Evolutionary conservation across 1,139 yeast species (phyloP), one percentile per base, ranked within the genome.

Genomic region (Taphrina pruni): DNA sequence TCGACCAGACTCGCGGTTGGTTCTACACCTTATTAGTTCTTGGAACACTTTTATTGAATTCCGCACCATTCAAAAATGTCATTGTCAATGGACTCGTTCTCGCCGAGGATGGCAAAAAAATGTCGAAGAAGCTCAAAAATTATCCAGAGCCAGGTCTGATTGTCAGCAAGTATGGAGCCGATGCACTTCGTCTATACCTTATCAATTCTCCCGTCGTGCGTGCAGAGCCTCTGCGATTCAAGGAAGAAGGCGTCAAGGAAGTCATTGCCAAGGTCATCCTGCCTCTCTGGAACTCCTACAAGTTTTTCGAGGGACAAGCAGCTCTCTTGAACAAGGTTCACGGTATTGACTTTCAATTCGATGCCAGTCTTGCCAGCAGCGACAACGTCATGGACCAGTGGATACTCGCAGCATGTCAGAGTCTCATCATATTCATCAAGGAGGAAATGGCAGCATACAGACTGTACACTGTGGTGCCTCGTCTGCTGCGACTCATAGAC

Each of bases 1-100:
- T 94, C 75, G 99, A 94, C 82, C 99, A 94, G 83, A 94, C 99
- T 68, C 90, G 99, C 86, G 99, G 99, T 78, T 94, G 99, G 99
- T 95, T 95, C 82, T 95, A 95, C 81, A 94, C 99, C 65, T 84
- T 95, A 78, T 88, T 97, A 56, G 97, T 95, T 38, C 84, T 95
- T 76, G 99, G 99, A 79, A 91, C 97, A 71, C 98, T 94, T 75
- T 83, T 95, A 76, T 94, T 94, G 82, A 89, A 89, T 76, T 86
- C 88, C 71, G 96, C 96, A 72, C 98, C 99, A 61, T 95, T 90
- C 84, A 84, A 94, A 80, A 95, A 95, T 79, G 97, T 94, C 75
- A 91, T 94, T 79, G 99, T 95, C 69, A 85, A 93, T 61, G 99
- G 99, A 83, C 90, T 95, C 78, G 97, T 95, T 56, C 85, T 95